Conservation (phyloP, 495 filamentous ascomycete species). For the Pseudotulostoma volvatum region DNA sequence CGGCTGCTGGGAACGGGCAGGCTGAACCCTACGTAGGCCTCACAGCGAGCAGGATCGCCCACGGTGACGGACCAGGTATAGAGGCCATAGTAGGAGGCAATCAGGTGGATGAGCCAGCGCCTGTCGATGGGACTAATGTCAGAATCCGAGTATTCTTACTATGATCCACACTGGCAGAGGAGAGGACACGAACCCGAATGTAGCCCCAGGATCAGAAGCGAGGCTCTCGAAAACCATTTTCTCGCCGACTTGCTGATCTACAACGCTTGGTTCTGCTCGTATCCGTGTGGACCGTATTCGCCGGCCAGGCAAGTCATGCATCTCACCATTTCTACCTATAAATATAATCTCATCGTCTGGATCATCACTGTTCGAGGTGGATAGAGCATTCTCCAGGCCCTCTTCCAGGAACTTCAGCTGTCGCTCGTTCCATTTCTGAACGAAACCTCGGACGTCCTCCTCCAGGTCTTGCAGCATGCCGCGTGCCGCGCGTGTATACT, state of each 20-base stretch:
- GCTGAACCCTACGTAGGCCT: constrained; percentile 77
- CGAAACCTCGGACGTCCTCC: constrained; percentile 43
- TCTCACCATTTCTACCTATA: constrained; percentile 59
- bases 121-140: constrained; percentile 23
- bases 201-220: constrained; percentile 54
- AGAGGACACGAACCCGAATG: constrained; percentile 56
- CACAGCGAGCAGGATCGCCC: constrained; percentile 56
- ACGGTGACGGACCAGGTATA: constrained; percentile 67
- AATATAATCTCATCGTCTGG: constrained; percentile 90
- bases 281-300: constrained; percentile 17
- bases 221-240: constrained; percentile 67
- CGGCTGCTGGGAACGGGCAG: constrained; percentile 17
- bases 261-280: constrained; percentile 25
- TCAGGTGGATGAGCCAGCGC: constrained; percentile 85
- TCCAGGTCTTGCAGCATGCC: constrained; percentile 51
- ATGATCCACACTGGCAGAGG: constrained; percentile 2
- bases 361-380: constrained; percentile 37
- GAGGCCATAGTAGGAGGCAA: constrained; percentile 85
- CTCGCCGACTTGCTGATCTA: constrained; percentile 37
- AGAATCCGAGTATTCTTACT: constrained; percentile 5
- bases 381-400: constrained; percentile 30
- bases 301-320: constrained; percentile 42
- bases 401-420: constrained; percentile 24
- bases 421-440: constrained; percentile 40
- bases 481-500: constrained; percentile 50